These are phyloP conservation scores for Kingdonia uniflora DNA, from an alignment of 164 flowering plant genomes.

Conservation along the genomic window DNA sequence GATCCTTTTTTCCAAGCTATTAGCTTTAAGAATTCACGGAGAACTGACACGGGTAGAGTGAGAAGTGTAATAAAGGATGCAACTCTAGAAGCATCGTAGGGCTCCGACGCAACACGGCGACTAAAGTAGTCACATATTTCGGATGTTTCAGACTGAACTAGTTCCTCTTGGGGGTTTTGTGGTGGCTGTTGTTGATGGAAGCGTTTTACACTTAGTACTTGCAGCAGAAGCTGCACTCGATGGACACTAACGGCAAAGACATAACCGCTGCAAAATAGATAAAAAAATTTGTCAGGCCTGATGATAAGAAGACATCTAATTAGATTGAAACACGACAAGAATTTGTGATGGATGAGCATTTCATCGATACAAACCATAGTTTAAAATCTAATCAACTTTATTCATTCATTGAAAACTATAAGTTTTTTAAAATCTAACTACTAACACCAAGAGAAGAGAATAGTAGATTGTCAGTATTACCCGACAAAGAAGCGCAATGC, in stretches of 20 bases:
- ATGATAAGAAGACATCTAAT: too few relatives aligned
- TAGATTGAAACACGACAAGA: too few relatives aligned
- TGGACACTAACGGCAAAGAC: conserved; percentile 98
- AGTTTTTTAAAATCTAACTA: too few relatives aligned
- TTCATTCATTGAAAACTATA: too few relatives aligned
- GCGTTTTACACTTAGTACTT: conserved; percentile 89
- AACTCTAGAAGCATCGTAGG: conserved; percentile 97
- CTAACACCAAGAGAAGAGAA: too few relatives aligned
- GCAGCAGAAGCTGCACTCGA: conserved; percentile 94
- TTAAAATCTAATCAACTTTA: too few relatives aligned
- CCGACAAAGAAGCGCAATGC: conserved; percentile 99
- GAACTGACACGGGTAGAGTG: conserved; percentile 84
- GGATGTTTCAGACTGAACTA: conserved; percentile 66
- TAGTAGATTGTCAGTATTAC: conserved; percentile 28
- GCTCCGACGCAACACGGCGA: conserved; percentile 97
- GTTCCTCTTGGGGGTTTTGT: conserved; percentile 67
- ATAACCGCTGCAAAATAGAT: conserved; percentile 51
- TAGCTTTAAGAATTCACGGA: conserved; percentile 86
- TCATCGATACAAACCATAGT: too few relatives aligned
- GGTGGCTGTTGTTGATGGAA: conserved; percentile 85
- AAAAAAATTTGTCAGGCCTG: too few relatives aligned
- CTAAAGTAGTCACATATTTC: conserved; percentile 98
- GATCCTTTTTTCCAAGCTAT: conserved; percentile 96
- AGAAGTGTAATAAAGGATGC: conserved; percentile 99
- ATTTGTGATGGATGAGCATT: too few relatives aligned